Evolutionary conservation across 176 grass and related monocot species (phyloP).

Genomic region (Dactylis glomerata): DNA sequence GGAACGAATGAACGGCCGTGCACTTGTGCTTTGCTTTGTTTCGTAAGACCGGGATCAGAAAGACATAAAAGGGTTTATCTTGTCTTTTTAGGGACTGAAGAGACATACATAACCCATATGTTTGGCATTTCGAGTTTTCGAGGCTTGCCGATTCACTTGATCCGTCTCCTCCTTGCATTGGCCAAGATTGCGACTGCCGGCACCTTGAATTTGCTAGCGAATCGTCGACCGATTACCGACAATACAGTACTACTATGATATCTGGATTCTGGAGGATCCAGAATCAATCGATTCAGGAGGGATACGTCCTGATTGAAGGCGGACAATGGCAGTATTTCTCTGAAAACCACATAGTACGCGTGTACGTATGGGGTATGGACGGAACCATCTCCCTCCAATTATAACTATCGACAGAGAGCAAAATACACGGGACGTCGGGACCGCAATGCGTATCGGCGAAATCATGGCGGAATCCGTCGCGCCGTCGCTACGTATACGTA

Average conservation of each 20-base stretch:
- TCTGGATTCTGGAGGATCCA: not conserved
- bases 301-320: too few relatives aligned
- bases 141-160: too few relatives aligned
- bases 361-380: not conserved
- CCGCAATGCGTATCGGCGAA: not conserved
- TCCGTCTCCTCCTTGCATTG: not conserved
- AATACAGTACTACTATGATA: too few relatives aligned
- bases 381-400: not conserved
- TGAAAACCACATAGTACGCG: not conserved
- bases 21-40: too few relatives aligned
- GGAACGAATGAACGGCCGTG: not conserved
- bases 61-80: too few relatives aligned
- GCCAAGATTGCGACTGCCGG: not conserved
- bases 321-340: not conserved
- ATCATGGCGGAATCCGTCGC: not conserved
- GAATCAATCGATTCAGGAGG: not conserved
- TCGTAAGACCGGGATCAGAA: too few relatives aligned
- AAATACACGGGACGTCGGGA: not conserved
- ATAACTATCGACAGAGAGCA: too few relatives aligned
- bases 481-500: slow-evolving; percentile 4
- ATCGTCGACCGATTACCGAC: too few relatives aligned
- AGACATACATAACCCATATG: too few relatives aligned
- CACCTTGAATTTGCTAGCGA: too few relatives aligned
- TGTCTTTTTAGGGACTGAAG: too few relatives aligned
- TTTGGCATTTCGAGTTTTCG: too few relatives aligned